These are phyloP conservation scores for Cryptococcus sp. DNA, from an alignment of 1,284 basidiomycete species.

Conservation along the genomic window DNA sequence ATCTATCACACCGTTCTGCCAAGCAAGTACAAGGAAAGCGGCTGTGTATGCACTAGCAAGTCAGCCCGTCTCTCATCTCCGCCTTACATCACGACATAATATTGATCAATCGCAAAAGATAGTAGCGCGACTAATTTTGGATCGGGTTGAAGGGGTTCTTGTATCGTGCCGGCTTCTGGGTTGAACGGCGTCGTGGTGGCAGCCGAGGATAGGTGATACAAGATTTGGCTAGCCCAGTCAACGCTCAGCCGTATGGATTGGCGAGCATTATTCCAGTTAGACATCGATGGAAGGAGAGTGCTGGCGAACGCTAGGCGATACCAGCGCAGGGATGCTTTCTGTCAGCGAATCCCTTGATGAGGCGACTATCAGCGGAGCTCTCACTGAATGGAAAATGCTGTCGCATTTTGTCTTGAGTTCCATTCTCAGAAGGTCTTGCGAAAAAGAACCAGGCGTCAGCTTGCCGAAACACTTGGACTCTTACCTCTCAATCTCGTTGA, in stretches of 20 bases:
- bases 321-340: constrained; percentile 18
- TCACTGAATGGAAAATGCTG: constrained; percentile 22
- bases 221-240: constrained; percentile 21
- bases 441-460: background rate
- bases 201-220: constrained; percentile 14
- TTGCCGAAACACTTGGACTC: background rate
- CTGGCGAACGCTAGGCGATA: constrained; percentile 17
- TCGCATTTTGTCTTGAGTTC: constrained; percentile 11
- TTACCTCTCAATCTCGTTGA: constrained; percentile 9
- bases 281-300: constrained; percentile 9
- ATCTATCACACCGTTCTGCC: constrained; percentile 13
- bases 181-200: constrained; percentile 2
- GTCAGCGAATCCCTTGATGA: background rate
- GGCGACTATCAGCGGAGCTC: background rate
- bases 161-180: background rate
- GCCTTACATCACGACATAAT: constrained; percentile 20
- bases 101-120: constrained; percentile 20
- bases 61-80: background rate
- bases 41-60: constrained; percentile 14
- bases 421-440: background rate
- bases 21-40: constrained; percentile 15
- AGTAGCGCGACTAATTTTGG: constrained; percentile 9
- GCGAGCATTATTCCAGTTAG: constrained; percentile 1
- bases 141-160: constrained; percentile 11
- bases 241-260: constrained; percentile 8